phyloP scores from a whole-genome alignment of 2,329 filamentous ascomycete species.

The Fusarium drepaniforme region DNA sequence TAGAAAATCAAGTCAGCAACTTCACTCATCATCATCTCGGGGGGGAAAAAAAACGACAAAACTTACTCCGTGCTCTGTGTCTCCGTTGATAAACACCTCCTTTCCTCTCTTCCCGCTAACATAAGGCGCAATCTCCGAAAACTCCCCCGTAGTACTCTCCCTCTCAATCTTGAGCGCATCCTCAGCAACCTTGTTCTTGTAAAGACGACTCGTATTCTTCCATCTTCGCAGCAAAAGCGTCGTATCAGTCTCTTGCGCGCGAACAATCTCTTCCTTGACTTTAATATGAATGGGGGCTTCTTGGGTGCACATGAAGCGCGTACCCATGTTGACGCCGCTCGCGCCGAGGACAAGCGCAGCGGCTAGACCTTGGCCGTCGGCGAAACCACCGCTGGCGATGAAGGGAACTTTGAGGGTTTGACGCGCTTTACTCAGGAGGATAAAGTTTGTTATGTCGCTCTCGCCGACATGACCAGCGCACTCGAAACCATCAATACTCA shows the following conservation, averaged over 20 bases:
- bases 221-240: slow-evolving; percentile 88
- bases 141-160: slow-evolving; percentile 87
- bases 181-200: slow-evolving; percentile 88
- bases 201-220: slow-evolving; percentile 92
- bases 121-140: slow-evolving; percentile 86
- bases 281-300: slow-evolving; percentile 94
- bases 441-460: slow-evolving; percentile 90
- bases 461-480: slow-evolving; percentile 93
- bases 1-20: slow-evolving; percentile 58
- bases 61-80: slow-evolving; percentile 89
- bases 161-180: slow-evolving; percentile 86
- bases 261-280: slow-evolving; percentile 93
- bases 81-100: slow-evolving; percentile 92
- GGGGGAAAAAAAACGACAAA: too few relatives aligned
- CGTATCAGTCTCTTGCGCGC: slow-evolving; percentile 90
- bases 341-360: slow-evolving; percentile 91
- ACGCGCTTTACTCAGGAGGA: slow-evolving; percentile 85
- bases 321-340: slow-evolving; percentile 98
- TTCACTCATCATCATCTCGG: slow-evolving; percentile 42
- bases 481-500: slow-evolving; percentile 97
- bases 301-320: slow-evolving; percentile 95
- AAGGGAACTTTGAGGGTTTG: slow-evolving; percentile 90
- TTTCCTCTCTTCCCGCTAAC: slow-evolving; percentile 92
- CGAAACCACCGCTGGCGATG: slow-evolving; percentile 95
- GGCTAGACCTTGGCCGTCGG: slow-evolving; percentile 92